Evolutionary conservation across 164 flowering plant genomes (phyloP).

Genomic region (Taxillus chinensis): DNA sequence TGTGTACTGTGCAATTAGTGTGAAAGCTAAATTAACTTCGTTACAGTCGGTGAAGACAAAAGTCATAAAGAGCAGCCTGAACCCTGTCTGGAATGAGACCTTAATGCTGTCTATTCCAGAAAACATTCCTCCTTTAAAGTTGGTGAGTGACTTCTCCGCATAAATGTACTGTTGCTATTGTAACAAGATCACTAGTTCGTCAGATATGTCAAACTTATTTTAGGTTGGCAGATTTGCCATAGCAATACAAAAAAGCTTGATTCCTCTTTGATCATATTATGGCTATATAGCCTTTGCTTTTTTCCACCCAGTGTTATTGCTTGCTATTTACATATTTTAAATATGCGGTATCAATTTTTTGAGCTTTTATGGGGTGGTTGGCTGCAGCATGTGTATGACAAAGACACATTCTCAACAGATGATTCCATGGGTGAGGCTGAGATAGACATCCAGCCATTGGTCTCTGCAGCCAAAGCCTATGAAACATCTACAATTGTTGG

Average conservation of each 20-base stretch:
- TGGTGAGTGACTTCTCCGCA: slow-evolving; percentile 41
- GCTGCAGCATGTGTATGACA: slow-evolving; percentile 76
- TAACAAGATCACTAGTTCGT: too few species aligned
- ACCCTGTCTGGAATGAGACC: slow-evolving; percentile 94
- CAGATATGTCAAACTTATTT: too few species aligned
- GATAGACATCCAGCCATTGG: slow-evolving; percentile 78
- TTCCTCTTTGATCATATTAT: too few species aligned
- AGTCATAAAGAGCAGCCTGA: slow-evolving; percentile 77
- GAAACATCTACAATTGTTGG: slow-evolving; percentile 36
- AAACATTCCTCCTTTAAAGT: slow-evolving; percentile 68
- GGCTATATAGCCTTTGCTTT: too few species aligned
- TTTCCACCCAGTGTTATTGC: too few species aligned
- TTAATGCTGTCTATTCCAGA: slow-evolving; percentile 94
- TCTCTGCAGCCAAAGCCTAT: slow-evolving; percentile 65
- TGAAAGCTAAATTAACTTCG: not conserved
- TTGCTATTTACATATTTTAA: too few species aligned
- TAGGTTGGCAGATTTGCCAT: too few species aligned
- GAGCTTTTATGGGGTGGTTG: too few species aligned
- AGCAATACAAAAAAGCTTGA: too few species aligned
- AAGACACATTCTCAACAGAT: slow-evolving; percentile 72
- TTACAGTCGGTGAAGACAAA: slow-evolving; percentile 86
- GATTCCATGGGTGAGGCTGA: slow-evolving; percentile 96
- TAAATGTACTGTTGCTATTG: too few species aligned
- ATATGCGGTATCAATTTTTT: too few species aligned
- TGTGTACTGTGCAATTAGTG: too few species aligned